Conservation (phyloP, 164 flowering plant genomes). For the Liriodendron chinense region DNA sequence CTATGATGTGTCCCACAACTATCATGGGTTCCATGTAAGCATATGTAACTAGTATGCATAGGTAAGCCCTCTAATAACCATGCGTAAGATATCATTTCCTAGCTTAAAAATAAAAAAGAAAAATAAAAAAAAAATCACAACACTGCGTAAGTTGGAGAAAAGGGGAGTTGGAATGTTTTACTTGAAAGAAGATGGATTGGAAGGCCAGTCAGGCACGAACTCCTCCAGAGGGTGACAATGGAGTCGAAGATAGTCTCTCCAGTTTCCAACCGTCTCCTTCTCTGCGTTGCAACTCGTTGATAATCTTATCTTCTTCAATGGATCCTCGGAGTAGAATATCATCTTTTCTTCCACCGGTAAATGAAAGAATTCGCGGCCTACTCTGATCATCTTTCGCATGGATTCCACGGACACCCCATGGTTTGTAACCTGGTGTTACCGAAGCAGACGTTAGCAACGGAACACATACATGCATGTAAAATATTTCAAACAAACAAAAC, state of each 20-base stretch:
- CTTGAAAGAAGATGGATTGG: slow-evolving; percentile 72
- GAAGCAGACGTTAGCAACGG: background rate
- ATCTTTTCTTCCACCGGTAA: slow-evolving; percentile 74
- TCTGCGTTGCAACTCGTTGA: slow-evolving; percentile 72
- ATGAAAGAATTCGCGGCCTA: slow-evolving; percentile 50
- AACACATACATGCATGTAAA: background rate
- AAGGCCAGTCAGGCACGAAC: slow-evolving; percentile 68
- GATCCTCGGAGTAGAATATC: slow-evolving; percentile 50
- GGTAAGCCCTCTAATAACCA: too few relatives aligned
- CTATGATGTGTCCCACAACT: too few relatives aligned
- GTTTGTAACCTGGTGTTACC: slow-evolving; percentile 47
- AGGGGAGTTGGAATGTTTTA: slow-evolving; percentile 20
- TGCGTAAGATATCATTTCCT: too few relatives aligned
- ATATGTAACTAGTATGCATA: too few relatives aligned
- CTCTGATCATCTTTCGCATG: slow-evolving; percentile 37
- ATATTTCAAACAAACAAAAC: background rate
- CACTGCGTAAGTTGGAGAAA: background rate
- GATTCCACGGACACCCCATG: slow-evolving; percentile 54
- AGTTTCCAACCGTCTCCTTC: slow-evolving; percentile 72
- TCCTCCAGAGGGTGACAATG: slow-evolving; percentile 71
- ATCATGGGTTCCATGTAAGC: too few relatives aligned
- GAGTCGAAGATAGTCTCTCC: slow-evolving; percentile 84
- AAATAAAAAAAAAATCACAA: background rate
- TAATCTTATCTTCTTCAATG: slow-evolving; percentile 54
- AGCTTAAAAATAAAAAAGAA: too few relatives aligned